Conservation (phyloP, 495 filamentous ascomycete genomes). For the Hypomontagnella monticulosa region DNA sequence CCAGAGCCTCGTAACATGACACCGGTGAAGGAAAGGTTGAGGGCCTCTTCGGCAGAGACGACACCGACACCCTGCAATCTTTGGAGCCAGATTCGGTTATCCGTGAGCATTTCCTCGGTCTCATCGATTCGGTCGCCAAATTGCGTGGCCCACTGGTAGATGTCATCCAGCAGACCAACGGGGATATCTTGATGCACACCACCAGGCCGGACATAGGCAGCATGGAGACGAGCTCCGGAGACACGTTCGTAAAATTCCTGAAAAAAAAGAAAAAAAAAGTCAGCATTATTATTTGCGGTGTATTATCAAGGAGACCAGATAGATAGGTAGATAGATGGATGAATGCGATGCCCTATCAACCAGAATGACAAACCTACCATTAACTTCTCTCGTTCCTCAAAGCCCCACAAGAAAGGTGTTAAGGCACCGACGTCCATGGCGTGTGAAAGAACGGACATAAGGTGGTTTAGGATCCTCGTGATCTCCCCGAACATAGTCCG, state of each 20-base stretch:
- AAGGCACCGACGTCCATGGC: slow-evolving; percentile 99
- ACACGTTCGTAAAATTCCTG: slow-evolving; percentile 99
- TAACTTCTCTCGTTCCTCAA: slow-evolving; percentile 99
- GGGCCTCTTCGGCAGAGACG: slow-evolving; percentile 87
- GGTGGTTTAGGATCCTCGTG: slow-evolving; percentile 93
- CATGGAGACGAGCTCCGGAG: slow-evolving; percentile 96
- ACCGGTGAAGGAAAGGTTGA: slow-evolving; percentile 95
- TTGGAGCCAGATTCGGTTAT: slow-evolving; percentile 99
- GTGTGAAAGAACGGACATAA: slow-evolving; percentile 97
- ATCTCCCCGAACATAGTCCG: slow-evolving; percentile 97
- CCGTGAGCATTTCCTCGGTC: slow-evolving; percentile 97
- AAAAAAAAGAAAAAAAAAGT: slow-evolving; percentile 18
- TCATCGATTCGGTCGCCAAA: slow-evolving; percentile 99
- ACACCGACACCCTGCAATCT: slow-evolving; percentile 92
- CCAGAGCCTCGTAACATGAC: slow-evolving; percentile 98
- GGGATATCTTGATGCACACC: slow-evolving; percentile 97
- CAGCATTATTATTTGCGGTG: slow-evolving; percentile 27
- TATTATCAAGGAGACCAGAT: slow-evolving; percentile 15
- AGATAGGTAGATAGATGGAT: not conserved
- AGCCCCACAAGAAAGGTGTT: slow-evolving; percentile 99
- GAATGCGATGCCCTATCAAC: not conserved
- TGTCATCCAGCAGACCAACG: slow-evolving; percentile 94
- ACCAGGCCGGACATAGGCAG: slow-evolving; percentile 96
- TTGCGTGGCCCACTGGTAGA: slow-evolving; percentile 99
- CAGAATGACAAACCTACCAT: slow-evolving; percentile 72